A percentile compares a stretch with the other conserved stretches of the same genome.
Conservation (phyloP, 75 land plant genomes). For the Pinus albicaulis region DNA sequence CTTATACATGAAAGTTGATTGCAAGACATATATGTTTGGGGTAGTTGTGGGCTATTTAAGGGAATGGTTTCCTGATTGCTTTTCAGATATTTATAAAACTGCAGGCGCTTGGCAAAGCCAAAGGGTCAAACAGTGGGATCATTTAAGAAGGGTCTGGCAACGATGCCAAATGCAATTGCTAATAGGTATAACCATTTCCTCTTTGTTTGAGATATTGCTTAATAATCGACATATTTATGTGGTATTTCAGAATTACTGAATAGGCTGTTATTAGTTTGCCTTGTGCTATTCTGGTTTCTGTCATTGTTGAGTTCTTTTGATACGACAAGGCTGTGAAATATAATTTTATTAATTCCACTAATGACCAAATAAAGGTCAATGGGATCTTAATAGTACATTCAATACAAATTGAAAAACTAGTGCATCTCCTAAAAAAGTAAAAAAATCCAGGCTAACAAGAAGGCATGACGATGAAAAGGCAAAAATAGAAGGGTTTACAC, state of each 20-base stretch:
- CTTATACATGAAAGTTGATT: not conserved
- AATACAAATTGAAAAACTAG: too few species aligned
- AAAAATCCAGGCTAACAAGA: too few species aligned
- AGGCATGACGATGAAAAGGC: too few species aligned
- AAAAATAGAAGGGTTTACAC: too few species aligned
- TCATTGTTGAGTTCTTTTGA: not conserved
- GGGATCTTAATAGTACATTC: too few species aligned
- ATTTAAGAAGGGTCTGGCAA: conserved; percentile 80
- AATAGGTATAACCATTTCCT: conserved; percentile 43
- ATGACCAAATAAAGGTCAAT: too few species aligned
- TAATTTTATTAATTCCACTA: not conserved
- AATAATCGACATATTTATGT: not conserved
- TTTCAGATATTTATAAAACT: conserved; percentile 4
- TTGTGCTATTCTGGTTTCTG: not conserved
- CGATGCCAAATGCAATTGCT: conserved; percentile 92
- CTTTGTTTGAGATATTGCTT: not conserved
- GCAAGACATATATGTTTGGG: conserved; percentile 2
- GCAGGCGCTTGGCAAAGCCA: conserved; percentile 86
- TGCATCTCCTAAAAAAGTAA: too few species aligned
- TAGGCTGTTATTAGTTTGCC: not conserved
- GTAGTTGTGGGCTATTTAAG: not conserved
- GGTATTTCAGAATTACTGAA: not conserved
- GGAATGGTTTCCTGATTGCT: not conserved
- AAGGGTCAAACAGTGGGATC: conserved; percentile 99
- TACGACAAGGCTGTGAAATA: not conserved